These are phyloP conservation scores for Macrophomina tecta DNA, from an alignment of 2,329 filamentous ascomycete genomes.

Conservation along the genomic window DNA sequence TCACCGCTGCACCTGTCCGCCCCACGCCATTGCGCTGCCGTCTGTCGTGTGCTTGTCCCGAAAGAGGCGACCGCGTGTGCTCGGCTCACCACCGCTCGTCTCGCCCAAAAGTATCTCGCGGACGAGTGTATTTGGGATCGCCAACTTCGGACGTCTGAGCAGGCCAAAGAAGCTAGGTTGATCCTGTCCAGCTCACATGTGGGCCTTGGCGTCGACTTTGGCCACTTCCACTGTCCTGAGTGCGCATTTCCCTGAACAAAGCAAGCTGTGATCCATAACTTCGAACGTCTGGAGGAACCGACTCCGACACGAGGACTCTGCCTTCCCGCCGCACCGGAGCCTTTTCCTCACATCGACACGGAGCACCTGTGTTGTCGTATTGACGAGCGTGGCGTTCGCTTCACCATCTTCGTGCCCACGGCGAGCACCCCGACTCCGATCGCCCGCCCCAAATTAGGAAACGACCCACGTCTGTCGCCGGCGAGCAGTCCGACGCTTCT, in stretches of 20 bases:
- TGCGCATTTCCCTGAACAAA: slow-evolving; percentile 10
- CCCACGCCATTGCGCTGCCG: neutral
- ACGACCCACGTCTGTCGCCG: neutral
- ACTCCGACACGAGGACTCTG: slow-evolving; percentile 20
- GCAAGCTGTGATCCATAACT: neutral
- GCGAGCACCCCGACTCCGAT: slow-evolving; percentile 17
- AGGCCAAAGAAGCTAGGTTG: slow-evolving; percentile 4
- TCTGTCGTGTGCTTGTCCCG: neutral
- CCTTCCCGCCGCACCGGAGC: neutral
- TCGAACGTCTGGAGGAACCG: slow-evolving; percentile 17
- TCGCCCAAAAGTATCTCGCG: neutral
- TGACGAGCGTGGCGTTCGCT: slow-evolving; percentile 13
- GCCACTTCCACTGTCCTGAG: neutral
- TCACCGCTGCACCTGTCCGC: slow-evolving; percentile 3
- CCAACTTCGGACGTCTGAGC: slow-evolving; percentile 8
- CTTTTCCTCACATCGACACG: slow-evolving; percentile 1
- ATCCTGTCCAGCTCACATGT: neutral
- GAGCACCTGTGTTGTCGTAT: neutral
- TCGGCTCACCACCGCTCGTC: neutral
- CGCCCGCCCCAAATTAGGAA: slow-evolving; percentile 9
- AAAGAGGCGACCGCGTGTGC: neutral
- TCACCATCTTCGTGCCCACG: neutral
- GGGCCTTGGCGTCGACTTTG: neutral
- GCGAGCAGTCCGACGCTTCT: slow-evolving; percentile 1
- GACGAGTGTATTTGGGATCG: neutral